These are phyloP conservation scores for Hippophae rhamnoides DNA, from an alignment of 306 rosid species.

Conservation along the genomic window DNA sequence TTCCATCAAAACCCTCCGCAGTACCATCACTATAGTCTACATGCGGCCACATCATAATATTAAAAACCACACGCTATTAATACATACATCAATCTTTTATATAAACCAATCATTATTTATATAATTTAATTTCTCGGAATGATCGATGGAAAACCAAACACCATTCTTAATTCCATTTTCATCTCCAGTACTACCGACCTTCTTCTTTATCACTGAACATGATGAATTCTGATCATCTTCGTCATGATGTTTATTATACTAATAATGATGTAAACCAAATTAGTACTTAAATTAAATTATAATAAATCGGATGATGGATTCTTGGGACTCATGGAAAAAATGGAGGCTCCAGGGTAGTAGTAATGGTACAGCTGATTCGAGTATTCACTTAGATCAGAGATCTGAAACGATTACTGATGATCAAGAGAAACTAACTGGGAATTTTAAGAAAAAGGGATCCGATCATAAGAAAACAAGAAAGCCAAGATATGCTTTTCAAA, in stretches of 20 bases:
- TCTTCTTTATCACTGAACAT: conserved; percentile 20
- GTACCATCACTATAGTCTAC: too few relatives aligned
- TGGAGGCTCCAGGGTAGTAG: conserved; percentile 15
- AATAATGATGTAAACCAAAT: conserved; percentile 1
- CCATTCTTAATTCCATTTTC: conserved; percentile 10
- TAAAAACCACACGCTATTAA: neutral
- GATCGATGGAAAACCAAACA: conserved; percentile 15
- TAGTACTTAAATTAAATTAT: neutral
- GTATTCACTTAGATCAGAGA: neutral
- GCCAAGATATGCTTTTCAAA: conserved; percentile 46
- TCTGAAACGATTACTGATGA: neutral
- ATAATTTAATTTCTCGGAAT: neutral
- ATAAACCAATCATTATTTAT: neutral
- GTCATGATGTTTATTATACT: neutral
- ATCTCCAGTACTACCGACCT: conserved; percentile 10
- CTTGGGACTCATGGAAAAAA: conserved; percentile 24
- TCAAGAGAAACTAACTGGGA: neutral
- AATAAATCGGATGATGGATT: conserved; percentile 18
- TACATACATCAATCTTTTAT: neutral
- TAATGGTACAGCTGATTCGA: neutral
- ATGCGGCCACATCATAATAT: neutral
- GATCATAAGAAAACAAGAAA: conserved; percentile 26
- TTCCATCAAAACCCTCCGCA: neutral
- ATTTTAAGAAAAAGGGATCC: conserved; percentile 17
- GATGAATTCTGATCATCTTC: conserved; percentile 8